Percentiles rank a stretch among this genome's conserved stretches.
These are phyloP conservation scores for Rosa hybrid DNA, from an alignment of 331 rosid species.

Conservation along the genomic window DNA sequence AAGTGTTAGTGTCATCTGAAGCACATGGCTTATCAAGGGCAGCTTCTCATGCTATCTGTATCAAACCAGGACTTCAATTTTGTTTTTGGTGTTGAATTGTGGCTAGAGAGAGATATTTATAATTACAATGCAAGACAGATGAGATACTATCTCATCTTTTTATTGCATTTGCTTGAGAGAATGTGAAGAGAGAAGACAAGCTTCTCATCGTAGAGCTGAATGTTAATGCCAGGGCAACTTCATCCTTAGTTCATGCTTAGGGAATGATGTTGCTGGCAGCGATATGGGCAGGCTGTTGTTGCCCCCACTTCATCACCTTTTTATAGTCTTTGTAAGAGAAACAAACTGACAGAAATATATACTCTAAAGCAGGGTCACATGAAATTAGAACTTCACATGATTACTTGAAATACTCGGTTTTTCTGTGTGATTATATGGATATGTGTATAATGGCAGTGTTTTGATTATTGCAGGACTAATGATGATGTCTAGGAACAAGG, in stretches of 20 bases:
- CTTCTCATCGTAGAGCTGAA: background rate
- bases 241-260: background rate
- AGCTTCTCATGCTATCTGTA: background rate
- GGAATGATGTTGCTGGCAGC: background rate
- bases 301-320: background rate
- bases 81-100: background rate
- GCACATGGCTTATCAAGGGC: background rate
- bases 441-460: background rate
- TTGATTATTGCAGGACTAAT: conserved; percentile 59
- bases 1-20: background rate
- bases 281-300: background rate
- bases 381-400: background rate
- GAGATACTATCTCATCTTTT: background rate
- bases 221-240: background rate
- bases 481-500: conserved; percentile 77
- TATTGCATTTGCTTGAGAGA: background rate
- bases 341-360: background rate
- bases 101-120: background rate
- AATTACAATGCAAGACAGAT: too few species aligned
- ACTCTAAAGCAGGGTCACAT: background rate
- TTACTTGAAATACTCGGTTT: background rate
- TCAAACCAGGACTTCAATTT: background rate
- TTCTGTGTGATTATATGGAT: background rate
- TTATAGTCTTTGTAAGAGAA: background rate
- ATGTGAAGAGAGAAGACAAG: too few species aligned